Percentiles rank a stretch among this genome's conserved stretches.
These are phyloP conservation scores for Solanum hybrid DNA, from an alignment of 305 asterid genomes.

Conservation along the genomic window DNA sequence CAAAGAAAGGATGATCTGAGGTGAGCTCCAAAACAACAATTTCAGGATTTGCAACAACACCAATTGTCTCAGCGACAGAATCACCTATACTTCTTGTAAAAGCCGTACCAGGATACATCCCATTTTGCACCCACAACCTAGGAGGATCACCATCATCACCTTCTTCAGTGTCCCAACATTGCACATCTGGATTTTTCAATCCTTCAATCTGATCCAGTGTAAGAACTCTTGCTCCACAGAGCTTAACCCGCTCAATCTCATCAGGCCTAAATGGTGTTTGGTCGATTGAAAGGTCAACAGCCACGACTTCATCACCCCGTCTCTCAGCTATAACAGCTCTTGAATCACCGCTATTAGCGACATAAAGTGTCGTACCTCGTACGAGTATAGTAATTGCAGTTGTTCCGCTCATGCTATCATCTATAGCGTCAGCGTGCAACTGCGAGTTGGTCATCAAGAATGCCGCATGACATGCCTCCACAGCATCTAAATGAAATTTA, in stretches of 20 bases:
- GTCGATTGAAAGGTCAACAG: constrained; percentile 79
- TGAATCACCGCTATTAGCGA: constrained; percentile 89
- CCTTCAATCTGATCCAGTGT: constrained; percentile 99
- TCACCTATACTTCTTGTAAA: constrained; percentile 95
- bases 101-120: constrained; percentile 99
- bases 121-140: constrained; percentile 92
- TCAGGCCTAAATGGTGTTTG: constrained; percentile 90
- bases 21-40: constrained; percentile 79
- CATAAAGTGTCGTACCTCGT: constrained; percentile 65
- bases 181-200: constrained; percentile 65
- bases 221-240: constrained; percentile 95
- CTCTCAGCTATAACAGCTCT: constrained; percentile 82
- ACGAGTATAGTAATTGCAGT: constrained; percentile 82
- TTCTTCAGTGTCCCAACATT: constrained; percentile 97
- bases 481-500: constrained; percentile 57
- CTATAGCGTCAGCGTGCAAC: constrained; percentile 54
- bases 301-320: constrained; percentile 62
- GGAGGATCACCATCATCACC: constrained; percentile 98
- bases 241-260: constrained; percentile 79
- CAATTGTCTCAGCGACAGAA: constrained; percentile 90
- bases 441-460: constrained; percentile 73
- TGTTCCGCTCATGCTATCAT: constrained; percentile 99
- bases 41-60: constrained; percentile 91
- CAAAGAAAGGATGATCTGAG: constrained; percentile 68
- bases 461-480: constrained; percentile 72